Evolutionary conservation across 1,284 basidiomycete species (phyloP).

Genomic region (Neotropicomus parvogracilis): DNA sequence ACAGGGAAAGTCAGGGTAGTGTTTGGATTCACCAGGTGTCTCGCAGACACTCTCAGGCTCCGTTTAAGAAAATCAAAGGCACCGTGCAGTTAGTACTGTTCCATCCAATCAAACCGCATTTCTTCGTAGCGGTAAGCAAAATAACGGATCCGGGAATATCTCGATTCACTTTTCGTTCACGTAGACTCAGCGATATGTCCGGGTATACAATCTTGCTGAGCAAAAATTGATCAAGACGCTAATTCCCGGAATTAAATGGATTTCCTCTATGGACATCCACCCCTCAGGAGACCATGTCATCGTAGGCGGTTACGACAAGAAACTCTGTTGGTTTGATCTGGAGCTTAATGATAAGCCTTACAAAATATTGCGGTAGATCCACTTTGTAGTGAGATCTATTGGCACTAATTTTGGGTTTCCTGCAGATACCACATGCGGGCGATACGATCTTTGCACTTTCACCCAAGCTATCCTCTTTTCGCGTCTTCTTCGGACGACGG

Average conservation of each 20-base stretch:
- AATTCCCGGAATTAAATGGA: slow-evolving; percentile 93
- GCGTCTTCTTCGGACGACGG: slow-evolving; percentile 97
- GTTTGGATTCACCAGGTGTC: slow-evolving; percentile 96
- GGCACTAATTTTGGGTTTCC: slow-evolving; percentile 15
- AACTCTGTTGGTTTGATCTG: slow-evolving; percentile 98
- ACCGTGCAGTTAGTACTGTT: slow-evolving; percentile 88
- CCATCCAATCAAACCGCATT: slow-evolving; percentile 92
- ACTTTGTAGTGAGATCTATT: slow-evolving; percentile 1
- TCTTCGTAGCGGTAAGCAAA: slow-evolving; percentile 88
- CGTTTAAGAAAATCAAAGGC: slow-evolving; percentile 93
- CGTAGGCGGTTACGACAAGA: slow-evolving; percentile 95
- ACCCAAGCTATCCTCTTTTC: slow-evolving; percentile 93
- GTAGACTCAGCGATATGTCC: slow-evolving; percentile 93
- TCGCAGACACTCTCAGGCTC: slow-evolving; percentile 92
- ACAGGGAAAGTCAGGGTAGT: slow-evolving; percentile 60
- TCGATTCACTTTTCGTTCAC: slow-evolving; percentile 12
- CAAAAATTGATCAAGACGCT: slow-evolving; percentile 93
- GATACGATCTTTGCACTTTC: slow-evolving; percentile 88
- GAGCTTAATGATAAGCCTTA: slow-evolving; percentile 95
- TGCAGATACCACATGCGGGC: slow-evolving; percentile 89
- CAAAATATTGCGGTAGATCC: slow-evolving; percentile 80
- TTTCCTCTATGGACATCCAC: slow-evolving; percentile 95
- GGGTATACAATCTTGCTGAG: slow-evolving; percentile 91
- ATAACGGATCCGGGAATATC: background rate
- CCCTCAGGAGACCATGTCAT: slow-evolving; percentile 94